A percentile compares a stretch with the other conserved stretches of the same genome.
Evolutionary conservation across 192 early-diverging fungal species (phyloP).

Genomic region (Coemansia sp.): DNA sequence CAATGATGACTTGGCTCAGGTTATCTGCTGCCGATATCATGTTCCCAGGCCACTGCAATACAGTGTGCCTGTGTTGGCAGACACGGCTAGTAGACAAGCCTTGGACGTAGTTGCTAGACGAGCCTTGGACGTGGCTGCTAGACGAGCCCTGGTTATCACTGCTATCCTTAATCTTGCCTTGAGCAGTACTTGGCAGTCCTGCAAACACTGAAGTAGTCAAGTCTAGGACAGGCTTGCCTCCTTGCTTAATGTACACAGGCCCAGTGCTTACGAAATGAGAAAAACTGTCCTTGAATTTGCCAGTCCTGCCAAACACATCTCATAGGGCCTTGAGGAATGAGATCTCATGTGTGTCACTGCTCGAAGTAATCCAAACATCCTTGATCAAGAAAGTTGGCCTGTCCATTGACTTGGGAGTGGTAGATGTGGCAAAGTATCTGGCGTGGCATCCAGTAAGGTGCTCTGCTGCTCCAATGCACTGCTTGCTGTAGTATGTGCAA

Average conservation of each 20-base stretch:
- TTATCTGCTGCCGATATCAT: too few species aligned
- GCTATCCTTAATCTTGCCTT: too few species aligned
- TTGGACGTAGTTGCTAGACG: too few species aligned
- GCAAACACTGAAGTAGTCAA: neutral
- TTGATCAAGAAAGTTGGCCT: conserved; percentile 17
- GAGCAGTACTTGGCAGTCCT: neutral
- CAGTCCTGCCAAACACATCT: too few species aligned
- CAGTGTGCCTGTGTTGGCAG: too few species aligned
- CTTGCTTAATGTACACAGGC: neutral
- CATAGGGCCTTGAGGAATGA: too few species aligned
- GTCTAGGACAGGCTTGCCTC: neutral
- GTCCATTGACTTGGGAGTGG: neutral
- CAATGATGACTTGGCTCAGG: neutral
- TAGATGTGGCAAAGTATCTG: conserved; percentile 13
- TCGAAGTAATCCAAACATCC: conserved; percentile 27
- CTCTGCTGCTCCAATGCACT: neutral
- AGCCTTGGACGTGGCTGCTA: too few species aligned
- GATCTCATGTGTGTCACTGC: neutral
- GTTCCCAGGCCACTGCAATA: too few species aligned
- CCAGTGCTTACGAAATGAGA: neutral
- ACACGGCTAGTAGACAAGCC: too few species aligned
- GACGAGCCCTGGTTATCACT: too few species aligned
- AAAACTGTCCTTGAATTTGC: too few species aligned
- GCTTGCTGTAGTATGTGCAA: neutral
- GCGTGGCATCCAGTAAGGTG: conserved; percentile 4